phyloP scores from a whole-genome alignment of 1,139 yeast genomes.

The Sugiyamaella novakii region DNA sequence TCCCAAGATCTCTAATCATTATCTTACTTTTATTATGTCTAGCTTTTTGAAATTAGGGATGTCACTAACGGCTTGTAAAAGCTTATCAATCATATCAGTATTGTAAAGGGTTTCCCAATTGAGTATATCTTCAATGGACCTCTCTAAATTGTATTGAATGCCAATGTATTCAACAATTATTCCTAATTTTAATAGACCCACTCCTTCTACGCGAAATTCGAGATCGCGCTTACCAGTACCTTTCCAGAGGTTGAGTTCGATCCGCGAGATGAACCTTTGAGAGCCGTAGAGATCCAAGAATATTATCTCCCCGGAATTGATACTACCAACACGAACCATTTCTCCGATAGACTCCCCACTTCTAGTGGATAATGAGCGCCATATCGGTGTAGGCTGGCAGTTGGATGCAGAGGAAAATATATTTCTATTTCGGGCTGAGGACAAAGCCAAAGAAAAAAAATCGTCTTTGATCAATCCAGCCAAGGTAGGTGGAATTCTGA shows the following conservation, averaged over 20 bases:
- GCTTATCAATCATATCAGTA: constrained; percentile 38
- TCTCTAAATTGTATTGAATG: constrained; percentile 62
- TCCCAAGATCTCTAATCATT: neutral
- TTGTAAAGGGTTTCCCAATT: constrained; percentile 53
- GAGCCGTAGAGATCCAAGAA: constrained; percentile 63
- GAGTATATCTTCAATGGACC: constrained; percentile 58
- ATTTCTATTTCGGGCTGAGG: constrained; percentile 34
- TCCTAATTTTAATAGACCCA: constrained; percentile 34
- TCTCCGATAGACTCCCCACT: constrained; percentile 78
- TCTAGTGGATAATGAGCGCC: constrained; percentile 80
- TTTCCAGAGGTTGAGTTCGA: constrained; percentile 41
- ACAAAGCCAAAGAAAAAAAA: constrained; percentile 30
- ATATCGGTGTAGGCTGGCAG: constrained; percentile 53
- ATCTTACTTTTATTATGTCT: constrained; percentile 13
- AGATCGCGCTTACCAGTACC: constrained; percentile 34
- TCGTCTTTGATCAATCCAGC: constrained; percentile 27
- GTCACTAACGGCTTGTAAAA: constrained; percentile 14
- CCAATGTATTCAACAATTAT: constrained; percentile 71
- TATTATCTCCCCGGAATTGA: constrained; percentile 59
- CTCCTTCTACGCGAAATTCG: constrained; percentile 27
- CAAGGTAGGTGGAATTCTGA: constrained; percentile 30
- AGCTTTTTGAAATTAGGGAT: constrained; percentile 10
- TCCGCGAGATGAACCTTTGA: constrained; percentile 63
- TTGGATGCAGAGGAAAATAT: constrained; percentile 63
- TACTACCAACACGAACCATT: constrained; percentile 59